phyloP scores from a whole-genome alignment of 306 rosid species.

The Fragaria iinumae region DNA sequence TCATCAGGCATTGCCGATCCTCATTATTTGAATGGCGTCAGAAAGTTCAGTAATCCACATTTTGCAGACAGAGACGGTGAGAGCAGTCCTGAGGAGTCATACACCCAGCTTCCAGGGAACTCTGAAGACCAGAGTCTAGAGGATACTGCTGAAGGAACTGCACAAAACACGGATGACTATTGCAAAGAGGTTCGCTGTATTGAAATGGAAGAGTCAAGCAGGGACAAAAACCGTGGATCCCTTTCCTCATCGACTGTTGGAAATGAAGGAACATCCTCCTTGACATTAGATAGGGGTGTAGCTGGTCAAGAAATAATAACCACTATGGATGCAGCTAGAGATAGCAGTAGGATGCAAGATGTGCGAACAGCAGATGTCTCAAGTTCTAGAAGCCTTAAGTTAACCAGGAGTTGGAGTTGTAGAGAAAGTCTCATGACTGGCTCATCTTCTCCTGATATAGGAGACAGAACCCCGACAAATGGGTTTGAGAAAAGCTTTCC shows the following conservation, averaged over 20 bases:
- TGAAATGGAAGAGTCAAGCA: conserved; percentile 60
- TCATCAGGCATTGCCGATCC: conserved; percentile 56
- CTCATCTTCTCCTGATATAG: conserved; percentile 50
- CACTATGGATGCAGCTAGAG: conserved; percentile 46
- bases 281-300: conserved; percentile 25
- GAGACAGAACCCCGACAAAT: conserved; percentile 64
- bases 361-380: conserved; percentile 39
- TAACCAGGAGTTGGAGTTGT: conserved; percentile 87
- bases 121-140: conserved; percentile 30
- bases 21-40: conserved; percentile 34
- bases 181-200: conserved; percentile 93
- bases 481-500: conserved; percentile 65
- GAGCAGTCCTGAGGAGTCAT: conserved; percentile 33
- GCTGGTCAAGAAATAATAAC: conserved; percentile 44
- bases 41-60: conserved; percentile 64
- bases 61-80: conserved; percentile 45
- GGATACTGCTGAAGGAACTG: conserved; percentile 20
- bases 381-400: conserved; percentile 41
- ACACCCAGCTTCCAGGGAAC: conserved; percentile 13
- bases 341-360: conserved; percentile 39
- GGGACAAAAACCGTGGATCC: conserved; percentile 40
- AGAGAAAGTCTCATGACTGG: conserved; percentile 49
- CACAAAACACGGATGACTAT: conserved; percentile 56
- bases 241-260: conserved; percentile 32
- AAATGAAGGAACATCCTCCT: conserved; percentile 34